Base-by-base conservation (phyloP, 768 basidiomycete species). In the Mycena latifolia region DNA sequence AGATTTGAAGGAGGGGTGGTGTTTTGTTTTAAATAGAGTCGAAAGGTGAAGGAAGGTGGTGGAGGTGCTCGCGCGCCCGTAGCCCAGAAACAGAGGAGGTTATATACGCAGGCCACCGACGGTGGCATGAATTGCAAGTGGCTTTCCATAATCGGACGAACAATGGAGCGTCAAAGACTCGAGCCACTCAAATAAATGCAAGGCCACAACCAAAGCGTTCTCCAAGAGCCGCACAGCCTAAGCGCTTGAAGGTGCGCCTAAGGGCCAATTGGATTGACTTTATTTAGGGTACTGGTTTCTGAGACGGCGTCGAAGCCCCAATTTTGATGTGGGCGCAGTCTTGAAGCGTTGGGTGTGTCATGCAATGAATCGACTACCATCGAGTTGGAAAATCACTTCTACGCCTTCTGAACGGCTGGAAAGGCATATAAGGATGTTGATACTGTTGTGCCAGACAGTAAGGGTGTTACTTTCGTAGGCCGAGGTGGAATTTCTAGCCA, bases 131-230 rank as follows among this genome's bases (percentile, higher is more conserved):
- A n/a, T 29, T 33, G n/a, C 50, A 33, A 6, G 17, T 18, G 20
- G n/a, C 8, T 54, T 55, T 15, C 61, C 53, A 54, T 54, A 62
- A 37, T 10, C 20, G 61, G 61, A n/a, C 20, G 31, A 24, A 62
- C 61, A 62, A 62, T 62, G 53, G n/a, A 39, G 25, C 12, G 10
- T 33, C 60, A 53, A 53, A 53, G 18, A 59, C 24, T 22, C 18
- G 24, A 46, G 25, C 37, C 37, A 39, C 15, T 47, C 46, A 15
- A 39, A 43, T 7, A 31, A 12, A 46, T 50, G 27, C 12, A 27
- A 20, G 14, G 20, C 25, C 25, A 20, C 31, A 33, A 33, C 37
- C 58, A 59, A 59, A 59, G 58, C 58, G 58, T 39, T 3, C 24
- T 31, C 22, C 12, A 18, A 20, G 28, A 15, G 9, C 14, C 6